Evolutionary conservation across 2,329 filamentous ascomycete species (phyloP), one percentile per base, ranked within the genome.

Genomic region (Fusarium napiforme): DNA sequence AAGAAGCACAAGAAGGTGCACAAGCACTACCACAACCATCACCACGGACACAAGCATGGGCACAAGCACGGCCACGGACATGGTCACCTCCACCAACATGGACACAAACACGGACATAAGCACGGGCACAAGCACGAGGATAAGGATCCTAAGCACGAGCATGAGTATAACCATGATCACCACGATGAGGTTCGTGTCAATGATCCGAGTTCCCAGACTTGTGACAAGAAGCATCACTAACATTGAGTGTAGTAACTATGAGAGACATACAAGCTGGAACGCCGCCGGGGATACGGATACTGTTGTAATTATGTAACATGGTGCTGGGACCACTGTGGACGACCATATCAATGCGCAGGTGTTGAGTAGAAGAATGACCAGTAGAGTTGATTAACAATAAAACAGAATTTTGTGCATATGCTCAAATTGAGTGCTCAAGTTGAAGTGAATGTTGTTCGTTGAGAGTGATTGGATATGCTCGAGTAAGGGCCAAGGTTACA

Each of bases 11-110:
- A 50, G 10, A 59, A 59, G 42, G 34, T 58, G 16, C 43, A 71
- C 28, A 64, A 71, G 55, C 67, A 71, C 26, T 39, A 56, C 14
- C 53, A 71, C 28, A 52, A 62, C 16, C 55, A 70, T 15, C 57
- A 43, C 3, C 52, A 69, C 11, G 53, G 45, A 0, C 64, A 67
- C 45, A 43, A 32, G 26, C 64, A 65, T 36, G 32, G 43, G 7
- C 62, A 70, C 28, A 39, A 49, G 19, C 61, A 62, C 30, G 19
- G 55, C 5, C 42, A 69, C 21, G 62, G 32, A 21, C 66, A 66
- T 28, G 30, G 60, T 2, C 60, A 71, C 18, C 43, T 28, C 7
- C 69, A 61, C 42, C 23, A 42, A 15, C 57, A 61, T 21, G 43
- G 36, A 32, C 47, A 47, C 37, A 34, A 67, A n/a, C 60, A 67